These are phyloP conservation scores for Metarhizium guizhouense DNA, from an alignment of 2,329 filamentous ascomycete species.

Conservation along the genomic window DNA sequence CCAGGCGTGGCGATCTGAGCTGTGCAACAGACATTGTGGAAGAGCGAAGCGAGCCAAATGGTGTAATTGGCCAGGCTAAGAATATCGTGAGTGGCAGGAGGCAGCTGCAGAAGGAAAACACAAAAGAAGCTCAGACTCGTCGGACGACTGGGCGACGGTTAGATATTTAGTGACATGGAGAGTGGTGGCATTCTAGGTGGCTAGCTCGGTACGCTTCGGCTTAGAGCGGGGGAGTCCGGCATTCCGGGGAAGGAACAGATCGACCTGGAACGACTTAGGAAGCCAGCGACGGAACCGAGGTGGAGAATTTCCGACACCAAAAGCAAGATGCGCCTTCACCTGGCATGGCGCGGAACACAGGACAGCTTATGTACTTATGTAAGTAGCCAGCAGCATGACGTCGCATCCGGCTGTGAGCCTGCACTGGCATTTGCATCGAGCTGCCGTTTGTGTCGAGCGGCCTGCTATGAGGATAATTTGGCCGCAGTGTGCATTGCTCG, in stretches of 20 bases:
- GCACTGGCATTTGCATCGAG: background rate
- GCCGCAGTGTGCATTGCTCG: background rate
- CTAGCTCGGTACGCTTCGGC: slow-evolving; percentile 28
- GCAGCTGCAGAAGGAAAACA: slow-evolving; percentile 1
- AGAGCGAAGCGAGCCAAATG: background rate
- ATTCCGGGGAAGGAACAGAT: background rate
- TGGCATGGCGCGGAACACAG: background rate
- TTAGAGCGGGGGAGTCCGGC: slow-evolving; percentile 20
- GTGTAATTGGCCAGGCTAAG: background rate
- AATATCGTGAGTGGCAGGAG: background rate
- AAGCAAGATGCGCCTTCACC: background rate
- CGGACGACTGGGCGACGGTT: background rate
- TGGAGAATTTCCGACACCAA: background rate
- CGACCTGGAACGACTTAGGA: background rate
- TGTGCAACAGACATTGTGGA: slow-evolving; percentile 22
- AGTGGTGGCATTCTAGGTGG: slow-evolving; percentile 1
- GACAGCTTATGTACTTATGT: background rate
- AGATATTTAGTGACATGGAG: slow-evolving; percentile 4
- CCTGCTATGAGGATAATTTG: background rate
- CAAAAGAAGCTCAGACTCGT: background rate
- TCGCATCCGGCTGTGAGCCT: background rate
- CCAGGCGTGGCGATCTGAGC: slow-evolving; percentile 24
- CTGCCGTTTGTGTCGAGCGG: background rate
- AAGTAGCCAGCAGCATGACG: background rate
- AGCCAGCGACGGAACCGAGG: slow-evolving; percentile 1